These are phyloP conservation scores for Dactylellina drechsleri DNA, from an alignment of 2,329 filamentous ascomycete species.

Conservation along the genomic window DNA sequence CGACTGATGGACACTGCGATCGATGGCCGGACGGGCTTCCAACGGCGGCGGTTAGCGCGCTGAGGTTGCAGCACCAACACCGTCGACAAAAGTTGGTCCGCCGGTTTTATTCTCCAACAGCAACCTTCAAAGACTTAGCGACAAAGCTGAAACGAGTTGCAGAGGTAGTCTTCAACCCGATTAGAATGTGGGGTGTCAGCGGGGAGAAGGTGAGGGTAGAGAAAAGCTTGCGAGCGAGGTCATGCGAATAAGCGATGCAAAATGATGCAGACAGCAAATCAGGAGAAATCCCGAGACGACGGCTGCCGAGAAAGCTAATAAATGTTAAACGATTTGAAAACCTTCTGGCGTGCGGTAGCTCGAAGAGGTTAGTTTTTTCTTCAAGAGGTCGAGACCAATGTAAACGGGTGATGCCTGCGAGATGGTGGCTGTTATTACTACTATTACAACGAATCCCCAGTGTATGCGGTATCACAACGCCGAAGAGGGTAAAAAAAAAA, in stretches of 20 bases:
- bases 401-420: slow-evolving; percentile 25
- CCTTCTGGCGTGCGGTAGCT: background rate
- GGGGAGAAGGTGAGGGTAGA: background rate
- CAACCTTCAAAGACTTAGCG: slow-evolving; percentile 11
- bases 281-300: slow-evolving; percentile 4
- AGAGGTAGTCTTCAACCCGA: slow-evolving; percentile 9
- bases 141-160: slow-evolving; percentile 6
- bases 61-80: slow-evolving; percentile 14
- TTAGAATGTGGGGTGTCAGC: background rate
- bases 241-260: slow-evolving; percentile 33
- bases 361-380: background rate
- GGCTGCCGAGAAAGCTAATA: background rate
- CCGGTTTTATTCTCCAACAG: slow-evolving; percentile 1
- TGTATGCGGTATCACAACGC: slow-evolving; percentile 45
- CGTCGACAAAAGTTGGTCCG: background rate
- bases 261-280: slow-evolving; percentile 18
- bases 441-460: slow-evolving; percentile 25
- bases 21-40: background rate
- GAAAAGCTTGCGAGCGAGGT: background rate
- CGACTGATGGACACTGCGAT: background rate
- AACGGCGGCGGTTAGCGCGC: slow-evolving; percentile 9
- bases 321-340: slow-evolving; percentile 7
- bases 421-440: slow-evolving; percentile 38
- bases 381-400: background rate
- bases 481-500: slow-evolving; percentile 21